These are phyloP conservation scores for Calonectria montana DNA, from an alignment of 2,329 filamentous ascomycete species.

Conservation along the genomic window DNA sequence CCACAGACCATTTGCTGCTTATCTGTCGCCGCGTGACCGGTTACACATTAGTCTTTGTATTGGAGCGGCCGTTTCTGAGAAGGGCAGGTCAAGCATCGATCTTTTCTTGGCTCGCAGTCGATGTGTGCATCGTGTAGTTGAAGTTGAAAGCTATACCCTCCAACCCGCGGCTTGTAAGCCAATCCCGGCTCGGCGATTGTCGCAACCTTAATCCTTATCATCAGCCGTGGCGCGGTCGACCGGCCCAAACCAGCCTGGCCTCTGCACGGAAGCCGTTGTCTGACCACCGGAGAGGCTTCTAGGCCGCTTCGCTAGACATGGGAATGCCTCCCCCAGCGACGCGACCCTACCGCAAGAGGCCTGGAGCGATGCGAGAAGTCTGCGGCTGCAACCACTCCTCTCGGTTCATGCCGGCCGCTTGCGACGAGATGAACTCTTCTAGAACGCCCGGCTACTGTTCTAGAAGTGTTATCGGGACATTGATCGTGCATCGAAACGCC, in stretches of 20 bases:
- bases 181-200: not conserved
- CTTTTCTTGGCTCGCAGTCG: not conserved
- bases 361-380: not conserved
- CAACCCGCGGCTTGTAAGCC: not conserved
- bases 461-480: not conserved
- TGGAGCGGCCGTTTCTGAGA: conserved; percentile 21
- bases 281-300: conserved; percentile 1
- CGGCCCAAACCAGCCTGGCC: not conserved
- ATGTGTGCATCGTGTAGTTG: not conserved
- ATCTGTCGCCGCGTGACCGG: conserved; percentile 37
- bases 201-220: conserved; percentile 10
- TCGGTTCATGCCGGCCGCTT: conserved; percentile 2
- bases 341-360: not conserved
- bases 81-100: conserved; percentile 39
- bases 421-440: not conserved
- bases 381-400: conserved; percentile 18
- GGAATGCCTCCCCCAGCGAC: not conserved
- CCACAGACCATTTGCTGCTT: conserved; percentile 17
- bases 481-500: conserved; percentile 1
- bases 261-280: not conserved
- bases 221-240: not conserved
- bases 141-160: not conserved
- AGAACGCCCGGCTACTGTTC: not conserved
- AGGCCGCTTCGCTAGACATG: not conserved
- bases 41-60: conserved; percentile 1